Base-by-base conservation (phyloP, 1,284 basidiomycete genomes). In the Vanrija humicola region DNA sequence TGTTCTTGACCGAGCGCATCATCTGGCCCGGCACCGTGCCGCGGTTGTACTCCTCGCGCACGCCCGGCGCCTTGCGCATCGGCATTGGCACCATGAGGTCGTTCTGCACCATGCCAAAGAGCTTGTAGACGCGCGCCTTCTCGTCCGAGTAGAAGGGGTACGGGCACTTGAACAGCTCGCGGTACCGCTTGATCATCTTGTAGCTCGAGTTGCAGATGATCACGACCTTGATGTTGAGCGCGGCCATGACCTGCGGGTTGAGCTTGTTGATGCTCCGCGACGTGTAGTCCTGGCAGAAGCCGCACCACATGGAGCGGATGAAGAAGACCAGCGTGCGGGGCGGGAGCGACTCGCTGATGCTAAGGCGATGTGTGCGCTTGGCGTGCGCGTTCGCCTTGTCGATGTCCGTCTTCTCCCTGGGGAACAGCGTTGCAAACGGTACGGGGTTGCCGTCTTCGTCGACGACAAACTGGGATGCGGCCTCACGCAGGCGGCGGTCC, bases 141-240 rank as follows among this genome's bases (percentile, higher is more conserved):
- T 66, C 70, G 46, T 76, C 74, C 25, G 75, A 70, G 58, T 70
- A 76, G 43, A 77, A 67, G 8, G 70, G 72, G 61, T 75, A 77
- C 1, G 73, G 70, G 47, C 73, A 74, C 12, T 70, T 64, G 63
- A 75, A 74, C 21, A 77, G 47, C 44, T 69, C 62, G 52, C 65
- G 63, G 53, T 76, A 77, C 28, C 64, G 54, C 57, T 74, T 74
- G 61, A 77, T 70, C 49, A 74, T 67, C 53, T 72, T 72, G 70
- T 72, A 77, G 40, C 60, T 67, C 9, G 73, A 73, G 28, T 68
- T 69, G 4, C 64, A 66, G 43, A 77, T 72, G 47, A 73, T 60
- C 8, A 71, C 63, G 1, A 75, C 69, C 21, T 64, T 54, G n/a
- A 77, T 64, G 15, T 69, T 68, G 5, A 65, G 62, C 21, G 63